Conservation (phyloP, 208 protist species). For the Leptomonas pyrrhocoris region DNA sequence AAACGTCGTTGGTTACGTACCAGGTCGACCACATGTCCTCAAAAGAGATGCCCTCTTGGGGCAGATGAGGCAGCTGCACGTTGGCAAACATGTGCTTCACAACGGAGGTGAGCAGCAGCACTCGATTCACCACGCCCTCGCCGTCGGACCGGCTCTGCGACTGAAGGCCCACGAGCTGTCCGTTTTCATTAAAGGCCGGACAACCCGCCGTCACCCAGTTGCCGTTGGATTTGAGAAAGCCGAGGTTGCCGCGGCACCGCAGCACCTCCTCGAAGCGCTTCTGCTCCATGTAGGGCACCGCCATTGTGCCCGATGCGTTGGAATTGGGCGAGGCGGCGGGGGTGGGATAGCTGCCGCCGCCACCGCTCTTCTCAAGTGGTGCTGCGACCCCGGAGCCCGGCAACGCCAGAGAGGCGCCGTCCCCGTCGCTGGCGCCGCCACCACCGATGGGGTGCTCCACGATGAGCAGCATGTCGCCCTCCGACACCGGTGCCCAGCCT, state of each 20-base stretch:
- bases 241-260: constrained; percentile 67
- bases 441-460: constrained; percentile 83
- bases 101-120: constrained; percentile 80
- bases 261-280: constrained; percentile 92
- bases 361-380: constrained; percentile 1
- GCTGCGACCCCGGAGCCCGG: not conserved
- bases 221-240: constrained; percentile 79
- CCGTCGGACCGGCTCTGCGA: constrained; percentile 67
- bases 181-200: constrained; percentile 88
- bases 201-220: constrained; percentile 73
- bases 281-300: constrained; percentile 42
- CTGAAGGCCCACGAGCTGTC: constrained; percentile 85
- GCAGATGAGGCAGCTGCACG: constrained; percentile 68
- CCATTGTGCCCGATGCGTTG: not conserved
- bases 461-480: constrained; percentile 84
- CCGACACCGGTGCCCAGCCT: constrained; percentile 77
- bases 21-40: constrained; percentile 91
- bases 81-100: constrained; percentile 92
- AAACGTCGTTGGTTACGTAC: constrained; percentile 78
- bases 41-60: constrained; percentile 55
- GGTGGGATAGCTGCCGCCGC: not conserved
- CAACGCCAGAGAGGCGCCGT: not conserved
- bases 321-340: not conserved
- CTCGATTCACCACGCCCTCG: constrained; percentile 82
- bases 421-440: not conserved